Evolutionary conservation across 2,329 filamentous ascomycete species (phyloP).

Genomic region (Colletotrichum shisoi): DNA sequence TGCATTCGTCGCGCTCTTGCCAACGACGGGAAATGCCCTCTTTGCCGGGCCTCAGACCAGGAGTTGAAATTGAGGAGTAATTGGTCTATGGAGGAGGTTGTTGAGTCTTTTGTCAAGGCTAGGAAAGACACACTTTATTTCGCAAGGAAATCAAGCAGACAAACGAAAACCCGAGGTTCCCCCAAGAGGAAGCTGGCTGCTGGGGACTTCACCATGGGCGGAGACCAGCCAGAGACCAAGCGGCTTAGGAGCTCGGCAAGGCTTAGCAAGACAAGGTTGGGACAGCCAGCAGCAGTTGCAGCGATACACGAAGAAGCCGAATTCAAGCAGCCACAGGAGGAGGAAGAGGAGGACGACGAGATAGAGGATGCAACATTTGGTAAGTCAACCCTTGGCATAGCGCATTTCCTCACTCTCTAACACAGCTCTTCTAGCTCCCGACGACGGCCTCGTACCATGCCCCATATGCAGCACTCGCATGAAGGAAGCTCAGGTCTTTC

Average conservation of each 20-base stretch:
- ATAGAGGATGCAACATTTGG: slow-evolving; percentile 26
- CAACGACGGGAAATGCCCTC: slow-evolving; percentile 84
- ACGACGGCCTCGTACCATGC: slow-evolving; percentile 81
- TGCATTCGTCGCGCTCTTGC: slow-evolving; percentile 90
- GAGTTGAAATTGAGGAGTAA: slow-evolving; percentile 86
- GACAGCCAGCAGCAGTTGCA: slow-evolving; percentile 50
- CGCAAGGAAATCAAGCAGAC: slow-evolving; percentile 60
- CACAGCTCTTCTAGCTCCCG: slow-evolving; percentile 46
- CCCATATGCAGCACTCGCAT: slow-evolving; percentile 82
- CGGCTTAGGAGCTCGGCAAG: slow-evolving; percentile 62
- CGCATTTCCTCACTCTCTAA: slow-evolving; percentile 31
- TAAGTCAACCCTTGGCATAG: neutral
- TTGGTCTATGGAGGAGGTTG: slow-evolving; percentile 82
- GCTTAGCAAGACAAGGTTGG: slow-evolving; percentile 54
- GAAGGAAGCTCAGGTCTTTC: slow-evolving; percentile 79
- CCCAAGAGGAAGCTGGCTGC: slow-evolving; percentile 63
- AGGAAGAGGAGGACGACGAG: slow-evolving; percentile 25
- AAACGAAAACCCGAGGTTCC: slow-evolving; percentile 39
- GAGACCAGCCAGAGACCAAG: slow-evolving; percentile 52
- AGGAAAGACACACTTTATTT: slow-evolving; percentile 70
- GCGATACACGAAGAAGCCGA: slow-evolving; percentile 43
- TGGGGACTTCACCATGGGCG: slow-evolving; percentile 39
- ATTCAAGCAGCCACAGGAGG: slow-evolving; percentile 27
- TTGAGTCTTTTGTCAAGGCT: slow-evolving; percentile 76
- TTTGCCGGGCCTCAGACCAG: slow-evolving; percentile 81